Conservation (phyloP, 768 basidiomycete species). For the Lentinula detonsa region DNA sequence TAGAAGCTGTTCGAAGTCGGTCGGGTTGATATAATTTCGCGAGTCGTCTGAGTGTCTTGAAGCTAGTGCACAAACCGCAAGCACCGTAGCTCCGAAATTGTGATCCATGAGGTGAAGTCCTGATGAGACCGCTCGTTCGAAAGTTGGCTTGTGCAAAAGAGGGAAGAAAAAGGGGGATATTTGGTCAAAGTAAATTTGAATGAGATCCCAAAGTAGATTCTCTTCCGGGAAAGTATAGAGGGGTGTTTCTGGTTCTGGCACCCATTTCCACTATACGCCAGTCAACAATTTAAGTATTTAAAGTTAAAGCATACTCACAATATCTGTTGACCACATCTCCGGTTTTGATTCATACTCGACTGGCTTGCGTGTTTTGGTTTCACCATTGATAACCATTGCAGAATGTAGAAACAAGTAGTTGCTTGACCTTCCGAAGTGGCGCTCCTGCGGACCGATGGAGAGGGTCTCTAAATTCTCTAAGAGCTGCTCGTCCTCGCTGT, state of each 20-base stretch:
- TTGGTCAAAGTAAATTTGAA: slow-evolving; percentile 43
- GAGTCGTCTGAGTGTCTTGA: slow-evolving; percentile 36
- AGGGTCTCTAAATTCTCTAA: neutral
- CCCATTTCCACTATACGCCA: neutral
- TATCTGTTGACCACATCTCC: neutral
- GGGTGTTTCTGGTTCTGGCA: neutral
- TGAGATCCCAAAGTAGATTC: slow-evolving; percentile 31
- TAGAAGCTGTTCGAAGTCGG: neutral
- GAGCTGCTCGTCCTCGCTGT: neutral
- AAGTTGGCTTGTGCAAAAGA: slow-evolving; percentile 47
- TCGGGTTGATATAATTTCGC: slow-evolving; percentile 22
- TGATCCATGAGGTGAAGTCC: neutral
- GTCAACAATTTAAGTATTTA: too few species aligned
- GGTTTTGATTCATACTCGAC: neutral
- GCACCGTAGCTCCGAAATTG: slow-evolving; percentile 35
- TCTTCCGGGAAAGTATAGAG: slow-evolving; percentile 21
- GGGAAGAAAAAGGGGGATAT: slow-evolving; percentile 31
- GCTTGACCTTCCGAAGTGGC: slow-evolving; percentile 1
- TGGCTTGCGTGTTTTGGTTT: neutral
- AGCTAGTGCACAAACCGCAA: slow-evolving; percentile 47
- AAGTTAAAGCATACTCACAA: neutral
- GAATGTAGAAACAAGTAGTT: neutral
- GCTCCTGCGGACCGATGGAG: neutral
- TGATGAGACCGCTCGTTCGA: slow-evolving; percentile 29
- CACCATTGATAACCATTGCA: neutral